Conservation (phyloP, 116 monocot genomes). For the Zostera marina region DNA sequence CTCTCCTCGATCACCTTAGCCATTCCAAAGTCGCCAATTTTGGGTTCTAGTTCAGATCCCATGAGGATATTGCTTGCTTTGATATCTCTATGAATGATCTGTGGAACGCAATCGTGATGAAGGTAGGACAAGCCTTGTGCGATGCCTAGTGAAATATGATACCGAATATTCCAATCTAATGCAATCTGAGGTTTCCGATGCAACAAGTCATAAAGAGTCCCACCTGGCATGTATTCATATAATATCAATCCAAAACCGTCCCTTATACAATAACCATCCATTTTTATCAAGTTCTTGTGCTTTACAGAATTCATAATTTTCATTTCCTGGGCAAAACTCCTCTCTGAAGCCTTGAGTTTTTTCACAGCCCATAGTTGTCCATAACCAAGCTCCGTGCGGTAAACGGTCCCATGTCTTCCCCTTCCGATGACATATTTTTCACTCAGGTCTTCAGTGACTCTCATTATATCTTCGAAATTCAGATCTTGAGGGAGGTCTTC, state of each 20-base stretch:
- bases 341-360: slow-evolving; percentile 29
- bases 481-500: slow-evolving; percentile 46
- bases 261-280: slow-evolving; percentile 60
- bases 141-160: slow-evolving; percentile 47
- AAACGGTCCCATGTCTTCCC: slow-evolving; percentile 64
- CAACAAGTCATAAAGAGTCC: slow-evolving; percentile 46
- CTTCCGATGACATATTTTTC: slow-evolving; percentile 67
- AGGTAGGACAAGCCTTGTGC: slow-evolving; percentile 63
- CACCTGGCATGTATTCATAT: slow-evolving; percentile 47
- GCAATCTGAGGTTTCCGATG: slow-evolving; percentile 34
- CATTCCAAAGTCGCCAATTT: slow-evolving; percentile 64
- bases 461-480: slow-evolving; percentile 48
- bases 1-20: slow-evolving; percentile 22
- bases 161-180: slow-evolving; percentile 36
- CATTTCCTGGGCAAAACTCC: slow-evolving; percentile 30
- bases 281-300: slow-evolving; percentile 52
- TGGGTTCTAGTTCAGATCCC: slow-evolving; percentile 51
- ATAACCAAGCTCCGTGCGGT: slow-evolving; percentile 26
- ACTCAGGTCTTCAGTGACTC: slow-evolving; percentile 40
- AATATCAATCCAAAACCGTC: slow-evolving; percentile 45
- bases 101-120: slow-evolving; percentile 73
- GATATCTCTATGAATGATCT: slow-evolving; percentile 67
- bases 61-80: slow-evolving; percentile 70
- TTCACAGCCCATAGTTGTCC: slow-evolving; percentile 67
- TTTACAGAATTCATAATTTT: slow-evolving; percentile 35